Evolutionary conservation across 345 rosid species (phyloP), one percentile per base, ranked within the genome.

Genomic region (Abelmoschus esculentus): DNA sequence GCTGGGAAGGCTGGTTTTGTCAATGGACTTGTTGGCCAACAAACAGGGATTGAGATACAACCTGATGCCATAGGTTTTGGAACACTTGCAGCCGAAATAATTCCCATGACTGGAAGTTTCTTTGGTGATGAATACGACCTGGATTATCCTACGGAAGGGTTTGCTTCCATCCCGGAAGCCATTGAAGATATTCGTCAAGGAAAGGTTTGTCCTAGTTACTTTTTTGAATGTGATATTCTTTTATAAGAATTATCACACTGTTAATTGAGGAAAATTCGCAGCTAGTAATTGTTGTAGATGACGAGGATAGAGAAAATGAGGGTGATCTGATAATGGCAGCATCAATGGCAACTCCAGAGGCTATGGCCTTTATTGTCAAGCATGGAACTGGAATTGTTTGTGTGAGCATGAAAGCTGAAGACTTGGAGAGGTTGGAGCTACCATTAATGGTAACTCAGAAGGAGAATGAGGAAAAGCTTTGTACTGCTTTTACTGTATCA

Each of bases 271-370:
- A 38, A 22, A 12, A 2, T 7, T 53, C 74, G 76, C 79, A 88
- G 96, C 10, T 86, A 67, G 96, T 93, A 14, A 75, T 93, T 56
- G 98, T 91, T 74, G 97, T 91, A 12, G 98, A 91, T 74, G 97
- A 93, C 67, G 98, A 91, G 68, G 97, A 91, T 47, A 86, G 97
- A 76, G 97, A 93, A 81, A 91, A 89, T 55, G 98, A 93, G 75
- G 97, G 98, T 47, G 96, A 93, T 80, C 78, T 93, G 58, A 89
- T 93, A 40, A 87, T 93, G 97, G 97, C 95, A 12, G 97, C 91
- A 7, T 74, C 86, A 0, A 61, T 86, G 79, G 89, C 78, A 68
- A 93, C 91, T 28, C 96, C 96, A 63, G 89, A 91, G 82, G 87
- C 95, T 54, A 87, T 88, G 97, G 93, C 96, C 52, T 89, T 91